Percentiles rank a stretch among this genome's conserved stretches.
These are phyloP conservation scores for Chiua virens DNA, from an alignment of 768 basidiomycete species.

Conservation along the genomic window DNA sequence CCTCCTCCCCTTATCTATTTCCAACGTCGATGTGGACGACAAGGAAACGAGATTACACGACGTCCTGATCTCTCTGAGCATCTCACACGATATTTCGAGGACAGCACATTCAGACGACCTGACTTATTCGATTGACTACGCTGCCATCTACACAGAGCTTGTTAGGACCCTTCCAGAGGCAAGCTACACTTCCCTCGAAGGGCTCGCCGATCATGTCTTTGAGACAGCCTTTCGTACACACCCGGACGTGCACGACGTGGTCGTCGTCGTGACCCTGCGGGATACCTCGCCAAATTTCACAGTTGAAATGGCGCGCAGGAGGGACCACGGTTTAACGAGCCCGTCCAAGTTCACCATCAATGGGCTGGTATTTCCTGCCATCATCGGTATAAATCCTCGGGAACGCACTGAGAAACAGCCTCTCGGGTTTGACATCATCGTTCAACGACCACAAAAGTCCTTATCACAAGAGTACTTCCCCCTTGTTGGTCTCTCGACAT, in stretches of 20 bases:
- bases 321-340: constrained; percentile 14
- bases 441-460: constrained; percentile 16
- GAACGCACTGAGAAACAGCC: constrained; percentile 67
- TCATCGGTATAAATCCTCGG: constrained; percentile 67
- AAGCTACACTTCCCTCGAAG: constrained; percentile 45
- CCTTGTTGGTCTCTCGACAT: constrained; percentile 31
- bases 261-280: constrained; percentile 47
- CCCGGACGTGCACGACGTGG: constrained; percentile 35
- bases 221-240: constrained; percentile 34
- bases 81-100: constrained; percentile 48
- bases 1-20: constrained; percentile 40
- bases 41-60: constrained; percentile 43
- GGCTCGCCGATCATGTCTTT: constrained; percentile 43
- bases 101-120: constrained; percentile 52
- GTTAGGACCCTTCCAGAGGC: constrained; percentile 19
- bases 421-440: constrained; percentile 51
- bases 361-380: constrained; percentile 48
- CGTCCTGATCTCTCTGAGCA: constrained; percentile 49
- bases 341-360: constrained; percentile 27
- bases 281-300: constrained; percentile 42
- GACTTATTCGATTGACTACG: constrained; percentile 62
- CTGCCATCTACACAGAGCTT: constrained; percentile 37
- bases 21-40: constrained; percentile 31
- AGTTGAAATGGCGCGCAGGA: constrained; percentile 16
- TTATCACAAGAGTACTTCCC: constrained; percentile 3